These are phyloP conservation scores for Pyronema domesticum DNA, from an alignment of 495 filamentous ascomycete genomes.

Conservation along the genomic window DNA sequence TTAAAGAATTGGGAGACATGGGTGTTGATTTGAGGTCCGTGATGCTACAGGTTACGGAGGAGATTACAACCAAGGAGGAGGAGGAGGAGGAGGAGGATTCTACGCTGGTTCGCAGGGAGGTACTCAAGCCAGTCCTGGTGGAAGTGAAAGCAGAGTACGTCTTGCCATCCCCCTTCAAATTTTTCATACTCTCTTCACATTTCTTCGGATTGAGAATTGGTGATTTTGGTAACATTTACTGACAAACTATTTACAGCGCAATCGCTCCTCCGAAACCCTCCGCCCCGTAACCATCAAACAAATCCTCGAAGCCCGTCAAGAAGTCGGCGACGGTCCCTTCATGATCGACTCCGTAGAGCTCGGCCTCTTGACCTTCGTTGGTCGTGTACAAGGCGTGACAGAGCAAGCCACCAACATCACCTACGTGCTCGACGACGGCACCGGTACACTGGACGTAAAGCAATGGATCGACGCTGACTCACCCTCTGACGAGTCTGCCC, in stretches of 20 bases:
- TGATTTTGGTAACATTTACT: not conserved
- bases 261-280: slow-evolving; percentile 49
- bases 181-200: not conserved
- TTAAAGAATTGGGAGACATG: too few relatives aligned
- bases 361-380: slow-evolving; percentile 54
- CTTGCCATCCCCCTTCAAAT: not conserved
- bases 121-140: slow-evolving; percentile 16
- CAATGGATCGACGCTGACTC: slow-evolving; percentile 61
- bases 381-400: slow-evolving; percentile 72
- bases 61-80: slow-evolving; percentile 1
- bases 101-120: slow-evolving; percentile 41
- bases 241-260: slow-evolving; percentile 20
- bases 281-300: slow-evolving; percentile 92
- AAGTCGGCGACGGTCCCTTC: slow-evolving; percentile 29
- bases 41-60: slow-evolving; percentile 20
- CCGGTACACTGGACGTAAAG: slow-evolving; percentile 80
- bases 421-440: slow-evolving; percentile 90
- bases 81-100: slow-evolving; percentile 28
- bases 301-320: slow-evolving; percentile 63
- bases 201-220: too few relatives aligned
- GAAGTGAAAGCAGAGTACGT: slow-evolving; percentile 10
- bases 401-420: slow-evolving; percentile 78
- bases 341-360: slow-evolving; percentile 58
- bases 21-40: too few relatives aligned
- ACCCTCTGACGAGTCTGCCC: slow-evolving; percentile 33